Percentiles rank a stretch among this genome's conserved stretches.
Evolutionary conservation across 1,139 yeast species (phyloP).

Genomic region (Suhomyces bolitotheri): DNA sequence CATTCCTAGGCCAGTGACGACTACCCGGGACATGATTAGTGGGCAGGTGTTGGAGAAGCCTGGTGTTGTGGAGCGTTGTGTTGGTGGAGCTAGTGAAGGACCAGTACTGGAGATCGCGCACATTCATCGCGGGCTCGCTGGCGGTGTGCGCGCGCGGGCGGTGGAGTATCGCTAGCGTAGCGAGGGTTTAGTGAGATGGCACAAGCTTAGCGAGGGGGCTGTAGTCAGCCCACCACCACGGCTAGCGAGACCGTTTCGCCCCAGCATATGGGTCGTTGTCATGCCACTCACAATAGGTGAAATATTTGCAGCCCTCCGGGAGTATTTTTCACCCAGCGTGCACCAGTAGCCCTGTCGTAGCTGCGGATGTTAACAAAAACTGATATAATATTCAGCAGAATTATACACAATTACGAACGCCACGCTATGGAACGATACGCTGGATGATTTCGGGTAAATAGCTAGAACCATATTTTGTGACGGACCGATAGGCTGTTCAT

Average conservation of each 20-base stretch:
- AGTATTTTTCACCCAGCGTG: no score
- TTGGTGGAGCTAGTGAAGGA: neutral
- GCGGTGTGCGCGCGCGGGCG: neutral
- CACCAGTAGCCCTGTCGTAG: no score
- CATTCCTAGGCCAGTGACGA: constrained; percentile 87
- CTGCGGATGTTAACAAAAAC: no score
- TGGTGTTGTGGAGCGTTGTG: neutral
- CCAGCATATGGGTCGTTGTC: no score
- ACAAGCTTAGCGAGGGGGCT: neutral
- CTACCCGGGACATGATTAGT: constrained; percentile 58
- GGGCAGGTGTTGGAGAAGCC: neutral
- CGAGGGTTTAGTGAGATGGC: neutral
- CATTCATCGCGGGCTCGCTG: neutral
- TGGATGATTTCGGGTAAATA: no score
- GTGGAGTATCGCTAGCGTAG: neutral
- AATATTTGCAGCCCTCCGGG: no score
- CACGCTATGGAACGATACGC: no score
- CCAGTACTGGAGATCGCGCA: neutral
- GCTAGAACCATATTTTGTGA: no score
- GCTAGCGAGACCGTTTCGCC: neutral
- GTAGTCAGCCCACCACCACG: neutral
- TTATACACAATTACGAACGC: no score
- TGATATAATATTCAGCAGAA: no score
- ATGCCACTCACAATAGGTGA: no score
- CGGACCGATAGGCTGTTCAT: no score